These are phyloP conservation scores for Perilla frutescens DNA, from an alignment of 257 asterid species.

Conservation along the genomic window DNA sequence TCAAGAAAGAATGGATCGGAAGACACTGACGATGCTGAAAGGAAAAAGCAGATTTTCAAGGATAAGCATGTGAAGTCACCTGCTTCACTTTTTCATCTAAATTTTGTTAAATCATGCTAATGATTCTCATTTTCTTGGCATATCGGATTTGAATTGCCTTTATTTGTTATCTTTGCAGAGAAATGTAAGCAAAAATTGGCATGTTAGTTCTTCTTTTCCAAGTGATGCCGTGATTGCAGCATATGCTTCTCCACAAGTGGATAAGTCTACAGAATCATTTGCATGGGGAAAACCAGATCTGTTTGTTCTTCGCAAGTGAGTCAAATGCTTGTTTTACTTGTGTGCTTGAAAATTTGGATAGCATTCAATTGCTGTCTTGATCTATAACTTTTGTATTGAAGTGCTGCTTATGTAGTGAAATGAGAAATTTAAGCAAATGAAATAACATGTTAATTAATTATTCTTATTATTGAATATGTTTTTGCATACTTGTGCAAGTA, in stretches of 20 bases:
- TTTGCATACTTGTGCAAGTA: neutral
- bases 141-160: neutral
- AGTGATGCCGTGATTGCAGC: slow-evolving; percentile 90
- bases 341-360: neutral
- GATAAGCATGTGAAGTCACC: slow-evolving; percentile 70
- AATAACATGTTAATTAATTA: neutral
- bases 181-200: slow-evolving; percentile 98
- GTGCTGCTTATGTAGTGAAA: neutral
- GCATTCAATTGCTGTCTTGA: slow-evolving; percentile 6
- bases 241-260: slow-evolving; percentile 89
- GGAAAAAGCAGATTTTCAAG: slow-evolving; percentile 73
- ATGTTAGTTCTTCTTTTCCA: slow-evolving; percentile 84
- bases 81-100: slow-evolving; percentile 23
- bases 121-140: slow-evolving; percentile 29
- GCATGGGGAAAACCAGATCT: slow-evolving; percentile 97
- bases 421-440: neutral
- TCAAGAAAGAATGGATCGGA: slow-evolving; percentile 53
- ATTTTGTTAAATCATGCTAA: slow-evolving; percentile 21
- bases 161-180: slow-evolving; percentile 56
- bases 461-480: neutral
- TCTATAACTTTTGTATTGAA: neutral
- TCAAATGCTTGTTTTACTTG: slow-evolving; percentile 21
- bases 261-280: slow-evolving; percentile 79
- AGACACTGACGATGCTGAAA: slow-evolving; percentile 46
- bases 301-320: slow-evolving; percentile 90